These are phyloP conservation scores for Aspergillus uvarum DNA, from an alignment of 2,329 filamentous ascomycete genomes.

Conservation along the genomic window DNA sequence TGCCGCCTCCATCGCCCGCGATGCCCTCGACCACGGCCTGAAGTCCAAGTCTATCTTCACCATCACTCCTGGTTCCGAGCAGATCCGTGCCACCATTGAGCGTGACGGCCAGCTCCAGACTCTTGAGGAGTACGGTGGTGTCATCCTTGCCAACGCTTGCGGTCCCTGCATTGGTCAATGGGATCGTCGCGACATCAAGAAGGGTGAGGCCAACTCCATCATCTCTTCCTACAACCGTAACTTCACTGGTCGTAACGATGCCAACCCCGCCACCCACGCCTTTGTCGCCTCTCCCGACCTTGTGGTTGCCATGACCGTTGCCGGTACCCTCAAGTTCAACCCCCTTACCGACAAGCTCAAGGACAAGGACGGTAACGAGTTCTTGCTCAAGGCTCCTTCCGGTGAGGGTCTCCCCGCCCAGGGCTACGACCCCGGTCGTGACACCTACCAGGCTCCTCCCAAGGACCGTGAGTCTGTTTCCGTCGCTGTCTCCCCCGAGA, in stretches of 20 bases:
- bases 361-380: conserved; percentile 95
- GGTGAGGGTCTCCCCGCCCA: conserved; percentile 75
- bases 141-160: conserved; percentile 93
- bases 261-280: conserved; percentile 90
- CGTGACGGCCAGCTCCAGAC: conserved; percentile 90
- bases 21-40: conserved; percentile 86
- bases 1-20: conserved; percentile 83
- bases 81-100: conserved; percentile 90
- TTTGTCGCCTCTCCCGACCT: conserved; percentile 91
- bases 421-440: conserved; percentile 86
- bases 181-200: conserved; percentile 90
- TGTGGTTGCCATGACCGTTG: conserved; percentile 81
- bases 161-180: conserved; percentile 92
- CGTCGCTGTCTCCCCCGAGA: conserved; percentile 82
- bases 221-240: conserved; percentile 99
- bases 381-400: conserved; percentile 76
- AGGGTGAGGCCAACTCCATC: conserved; percentile 94
- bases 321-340: conserved; percentile 88
- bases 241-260: conserved; percentile 97
- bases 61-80: conserved; percentile 94
- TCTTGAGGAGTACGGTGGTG: conserved; percentile 92
- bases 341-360: conserved; percentile 87
- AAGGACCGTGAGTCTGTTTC: conserved; percentile 68
- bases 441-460: conserved; percentile 96
- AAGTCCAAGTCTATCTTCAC: conserved; percentile 94